phyloP scores from a whole-genome alignment of 352 stramenopile species.

The Globisporangium irregulare region DNA sequence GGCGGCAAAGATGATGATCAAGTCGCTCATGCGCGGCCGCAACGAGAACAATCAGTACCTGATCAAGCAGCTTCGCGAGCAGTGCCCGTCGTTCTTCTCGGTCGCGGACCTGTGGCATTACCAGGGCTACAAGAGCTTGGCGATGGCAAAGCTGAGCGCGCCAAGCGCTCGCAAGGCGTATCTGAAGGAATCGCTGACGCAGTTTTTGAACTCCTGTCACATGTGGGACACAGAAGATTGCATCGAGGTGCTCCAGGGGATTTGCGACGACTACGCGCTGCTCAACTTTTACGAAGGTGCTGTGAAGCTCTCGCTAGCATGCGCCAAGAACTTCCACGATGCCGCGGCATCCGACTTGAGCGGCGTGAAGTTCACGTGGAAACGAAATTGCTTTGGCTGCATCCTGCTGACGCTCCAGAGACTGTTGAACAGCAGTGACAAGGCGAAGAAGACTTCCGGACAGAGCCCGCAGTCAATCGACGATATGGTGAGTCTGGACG shows the following conservation, averaged over 20 bases:
- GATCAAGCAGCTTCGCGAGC: conserved; percentile 78
- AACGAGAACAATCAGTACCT: conserved; percentile 84
- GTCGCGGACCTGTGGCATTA: conserved; percentile 81
- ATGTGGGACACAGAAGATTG: conserved; percentile 85
- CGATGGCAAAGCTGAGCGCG: conserved; percentile 72
- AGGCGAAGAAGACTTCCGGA: conserved; percentile 17
- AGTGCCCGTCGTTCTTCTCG: conserved; percentile 83
- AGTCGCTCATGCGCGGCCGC: conserved; percentile 67
- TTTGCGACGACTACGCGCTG: conserved; percentile 78
- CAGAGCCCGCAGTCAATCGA: conserved; percentile 68
- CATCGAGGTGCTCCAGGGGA: conserved; percentile 68
- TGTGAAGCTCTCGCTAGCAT: conserved; percentile 78
- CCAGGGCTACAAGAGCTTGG: conserved; percentile 83
- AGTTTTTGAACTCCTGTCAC: conserved; percentile 81
- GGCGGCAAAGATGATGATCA: conserved; percentile 76
- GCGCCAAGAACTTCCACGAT: conserved; percentile 76
- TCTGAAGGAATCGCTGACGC: conserved; percentile 66
- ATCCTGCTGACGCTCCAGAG: conserved; percentile 68
- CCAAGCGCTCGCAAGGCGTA: conserved; percentile 58
- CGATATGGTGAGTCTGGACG: conserved; percentile 72
- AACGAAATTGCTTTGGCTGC: conserved; percentile 73
- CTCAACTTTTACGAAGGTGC: conserved; percentile 85
- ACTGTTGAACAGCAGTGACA: conserved; percentile 35
- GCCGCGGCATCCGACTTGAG: conserved; percentile 60
- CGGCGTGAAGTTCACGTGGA: conserved; percentile 63